phyloP scores from a whole-genome alignment of 2,329 filamentous ascomycete genomes.

The Beauveria pseudobassiana region DNA sequence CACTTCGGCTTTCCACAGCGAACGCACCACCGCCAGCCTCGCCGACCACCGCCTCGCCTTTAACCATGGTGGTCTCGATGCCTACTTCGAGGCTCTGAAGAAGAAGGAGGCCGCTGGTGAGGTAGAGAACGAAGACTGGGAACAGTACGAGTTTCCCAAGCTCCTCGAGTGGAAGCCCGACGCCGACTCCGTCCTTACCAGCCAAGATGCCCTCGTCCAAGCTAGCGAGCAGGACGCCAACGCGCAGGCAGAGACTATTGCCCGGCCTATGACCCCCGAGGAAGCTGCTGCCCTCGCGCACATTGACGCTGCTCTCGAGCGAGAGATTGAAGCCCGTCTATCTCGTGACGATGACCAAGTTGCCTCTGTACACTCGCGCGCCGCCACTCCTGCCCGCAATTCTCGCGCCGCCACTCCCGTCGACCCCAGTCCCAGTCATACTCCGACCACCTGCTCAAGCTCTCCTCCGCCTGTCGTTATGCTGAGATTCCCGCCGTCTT shows the following conservation, averaged over 20 bases:
- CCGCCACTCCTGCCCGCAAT: slow-evolving; percentile 34
- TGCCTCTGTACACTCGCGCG: slow-evolving; percentile 34
- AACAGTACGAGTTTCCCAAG: slow-evolving; percentile 82
- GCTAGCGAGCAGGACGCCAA: slow-evolving; percentile 25
- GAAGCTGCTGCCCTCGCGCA: slow-evolving; percentile 62
- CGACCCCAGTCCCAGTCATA: slow-evolving; percentile 61
- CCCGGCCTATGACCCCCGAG: slow-evolving; percentile 34
- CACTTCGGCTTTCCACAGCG: slow-evolving; percentile 68
- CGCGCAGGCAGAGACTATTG: slow-evolving; percentile 28
- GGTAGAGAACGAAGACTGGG: slow-evolving; percentile 69
- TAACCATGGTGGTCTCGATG: slow-evolving; percentile 65
- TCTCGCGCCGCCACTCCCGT: slow-evolving; percentile 54
- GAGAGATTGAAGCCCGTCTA: slow-evolving; percentile 58
- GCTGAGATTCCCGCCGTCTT: slow-evolving; percentile 86
- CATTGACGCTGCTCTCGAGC: slow-evolving; percentile 76
- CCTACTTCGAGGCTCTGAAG: slow-evolving; percentile 87
- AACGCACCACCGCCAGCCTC: slow-evolving; percentile 43
- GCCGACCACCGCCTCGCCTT: slow-evolving; percentile 48
- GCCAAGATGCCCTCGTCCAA: slow-evolving; percentile 43
- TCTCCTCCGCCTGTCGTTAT: slow-evolving; percentile 67
- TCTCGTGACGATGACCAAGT: slow-evolving; percentile 38
- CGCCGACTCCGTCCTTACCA: slow-evolving; percentile 48
- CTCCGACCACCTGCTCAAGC: slow-evolving; percentile 68
- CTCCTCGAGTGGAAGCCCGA: slow-evolving; percentile 80
- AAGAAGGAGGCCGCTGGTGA: slow-evolving; percentile 59